phyloP scores from a whole-genome alignment of 2,329 filamentous ascomycete genomes.

The Lachnellula cervina region DNA sequence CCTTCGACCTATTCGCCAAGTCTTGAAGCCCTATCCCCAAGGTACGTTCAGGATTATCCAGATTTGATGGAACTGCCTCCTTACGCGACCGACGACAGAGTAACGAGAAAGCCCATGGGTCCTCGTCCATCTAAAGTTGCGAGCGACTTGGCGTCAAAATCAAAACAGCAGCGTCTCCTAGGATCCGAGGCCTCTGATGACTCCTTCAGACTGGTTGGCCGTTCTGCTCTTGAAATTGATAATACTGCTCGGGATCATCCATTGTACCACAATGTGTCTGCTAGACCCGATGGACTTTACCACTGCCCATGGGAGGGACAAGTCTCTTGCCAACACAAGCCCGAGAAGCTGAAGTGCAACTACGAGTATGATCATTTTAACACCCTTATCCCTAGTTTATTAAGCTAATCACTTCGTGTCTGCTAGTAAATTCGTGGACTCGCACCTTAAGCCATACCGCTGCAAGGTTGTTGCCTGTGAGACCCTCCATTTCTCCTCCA shows the following conservation, averaged over 20 bases:
- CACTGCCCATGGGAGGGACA: constrained; percentile 85
- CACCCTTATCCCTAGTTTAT: background rate
- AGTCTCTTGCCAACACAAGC: constrained; percentile 73
- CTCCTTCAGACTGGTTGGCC: constrained; percentile 25
- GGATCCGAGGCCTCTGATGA: constrained; percentile 28
- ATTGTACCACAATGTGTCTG: constrained; percentile 63
- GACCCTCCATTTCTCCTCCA: constrained; percentile 87
- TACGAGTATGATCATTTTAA: constrained; percentile 71
- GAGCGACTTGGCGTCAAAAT: constrained; percentile 22
- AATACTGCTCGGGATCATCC: constrained; percentile 56
- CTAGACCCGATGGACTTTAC: constrained; percentile 73
- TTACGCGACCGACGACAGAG: constrained; percentile 27
- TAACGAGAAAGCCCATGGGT: constrained; percentile 27
- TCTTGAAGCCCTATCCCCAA: constrained; percentile 28
- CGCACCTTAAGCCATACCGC: constrained; percentile 91
- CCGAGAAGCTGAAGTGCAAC: constrained; percentile 97
- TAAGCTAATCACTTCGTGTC: constrained; percentile 22
- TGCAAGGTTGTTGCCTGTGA: constrained; percentile 84
- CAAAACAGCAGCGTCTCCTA: constrained; percentile 16
- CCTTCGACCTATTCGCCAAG: constrained; percentile 28
- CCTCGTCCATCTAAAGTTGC: constrained; percentile 29
- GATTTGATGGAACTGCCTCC: constrained; percentile 26
- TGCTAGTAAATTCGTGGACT: constrained; percentile 89
- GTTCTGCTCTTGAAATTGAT: constrained; percentile 30
- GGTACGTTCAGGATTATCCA: constrained; percentile 28